Base-by-base conservation (phyloP, 768 basidiomycete genomes). In the Zangia roseola region DNA sequence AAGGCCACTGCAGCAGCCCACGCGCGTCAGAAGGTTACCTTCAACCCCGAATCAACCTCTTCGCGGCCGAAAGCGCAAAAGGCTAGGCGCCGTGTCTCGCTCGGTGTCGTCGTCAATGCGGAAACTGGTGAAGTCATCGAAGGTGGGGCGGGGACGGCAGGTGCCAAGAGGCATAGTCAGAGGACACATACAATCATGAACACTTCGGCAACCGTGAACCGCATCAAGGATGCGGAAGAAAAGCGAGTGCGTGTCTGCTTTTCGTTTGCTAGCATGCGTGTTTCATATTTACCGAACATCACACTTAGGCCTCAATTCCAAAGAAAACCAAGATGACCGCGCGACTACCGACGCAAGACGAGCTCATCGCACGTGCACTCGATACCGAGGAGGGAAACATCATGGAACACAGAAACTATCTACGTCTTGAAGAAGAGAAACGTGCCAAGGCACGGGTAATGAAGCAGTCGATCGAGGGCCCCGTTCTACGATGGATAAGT, bases 341-440 rank as follows among this genome's bases (percentile, higher is more conserved):
- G 20, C 82, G 75, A 25, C 64, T 71, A 6, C 78, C 75, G 37
- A 90, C 90, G 0, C 92, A 94, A 59, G 86, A 80, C n/a, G 88
- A 94, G 58, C 78, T 94, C 8, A 86, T 94, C 48, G 83, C 82
- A 2, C 81, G 81, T 7, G 92, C 92, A 0, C 78, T 94, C 16
- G 88, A 92, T 58, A 90, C 84, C 44, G 92, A 94, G 65, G 91
- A 92, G 65, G 83, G 85, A 0, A 94, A 94, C 62, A 82, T 85
- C 19, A 74, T 76, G 6, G 84, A 90, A 40, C 88, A 94, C 54
- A 74, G 80, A 30, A 80, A 91, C 56, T 94, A 93, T 60, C 80
- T 94, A 24, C 79, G 76, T 42, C 68, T 82, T 2, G 92, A 94
- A 57, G 91, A 90, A 60, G 89, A 91, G 68, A 91, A 88, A 56